A percentile compares a stretch with the other conserved stretches of the same genome.
Evolutionary conservation across 305 asterid species (phyloP).

Genomic region (Stenogyne calaminthoides): DNA sequence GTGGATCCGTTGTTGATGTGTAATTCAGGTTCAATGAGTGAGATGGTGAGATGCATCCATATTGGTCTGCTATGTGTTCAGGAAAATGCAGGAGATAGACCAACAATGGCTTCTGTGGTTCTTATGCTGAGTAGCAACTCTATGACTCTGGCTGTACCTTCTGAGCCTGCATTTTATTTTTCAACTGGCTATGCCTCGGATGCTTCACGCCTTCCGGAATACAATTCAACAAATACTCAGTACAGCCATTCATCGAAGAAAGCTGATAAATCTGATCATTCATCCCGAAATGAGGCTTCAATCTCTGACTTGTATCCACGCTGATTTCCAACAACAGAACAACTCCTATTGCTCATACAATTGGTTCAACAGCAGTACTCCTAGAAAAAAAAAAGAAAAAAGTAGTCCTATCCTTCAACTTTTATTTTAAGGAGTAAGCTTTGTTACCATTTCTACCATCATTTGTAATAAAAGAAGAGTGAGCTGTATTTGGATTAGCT

Average conservation of each 20-base stretch:
- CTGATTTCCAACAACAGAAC: not conserved
- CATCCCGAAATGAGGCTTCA: not conserved
- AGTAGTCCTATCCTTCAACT: too few relatives aligned
- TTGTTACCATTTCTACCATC: too few relatives aligned
- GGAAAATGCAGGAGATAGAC: constrained; percentile 32
- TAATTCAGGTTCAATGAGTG: constrained; percentile 1
- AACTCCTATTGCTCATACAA: too few relatives aligned
- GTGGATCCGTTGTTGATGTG: constrained; percentile 27
- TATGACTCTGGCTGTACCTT: constrained; percentile 25
- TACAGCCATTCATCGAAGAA: not conserved
- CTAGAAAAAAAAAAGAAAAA: too few relatives aligned
- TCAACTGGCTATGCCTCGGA: not conserved
- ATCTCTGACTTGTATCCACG: not conserved
- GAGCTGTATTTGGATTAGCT: too few relatives aligned
- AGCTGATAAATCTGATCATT: not conserved
- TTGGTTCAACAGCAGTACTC: too few relatives aligned
- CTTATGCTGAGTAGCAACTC: constrained; percentile 35
- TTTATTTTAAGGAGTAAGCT: too few relatives aligned
- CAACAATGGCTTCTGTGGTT: constrained; percentile 41
- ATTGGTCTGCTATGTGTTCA: constrained; percentile 40
- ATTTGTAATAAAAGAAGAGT: too few relatives aligned
- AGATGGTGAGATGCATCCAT: constrained; percentile 39
- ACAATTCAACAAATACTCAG: not conserved
- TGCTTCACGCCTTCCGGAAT: not conserved
- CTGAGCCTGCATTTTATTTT: constrained; percentile 31